Evolutionary conservation across 164 flowering plant genomes (phyloP), one percentile per base, ranked within the genome.

Genomic region (Magnolia officinalis): DNA sequence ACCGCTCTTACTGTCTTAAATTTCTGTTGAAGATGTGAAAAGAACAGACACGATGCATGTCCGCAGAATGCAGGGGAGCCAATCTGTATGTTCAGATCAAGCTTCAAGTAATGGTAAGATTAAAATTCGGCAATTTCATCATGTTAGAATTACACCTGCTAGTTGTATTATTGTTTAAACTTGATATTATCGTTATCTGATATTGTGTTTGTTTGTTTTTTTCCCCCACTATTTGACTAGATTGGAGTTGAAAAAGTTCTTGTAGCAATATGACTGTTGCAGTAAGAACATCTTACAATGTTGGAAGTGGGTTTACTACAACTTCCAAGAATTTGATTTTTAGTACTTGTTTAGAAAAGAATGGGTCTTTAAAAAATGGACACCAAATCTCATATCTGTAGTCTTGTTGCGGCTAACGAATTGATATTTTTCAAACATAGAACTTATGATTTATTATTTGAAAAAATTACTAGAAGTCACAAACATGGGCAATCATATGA

Each of bases 21-120:
- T 79, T 85, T 77, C 64, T 45, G 65, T 82, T 82, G 86, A 86
- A 84, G 91, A 86, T 84, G 82, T 78, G 78, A 82, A 83, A 58
- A 74, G 80, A 63, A 70, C 24, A 64, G 52, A 63, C 29, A 82
- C 82, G 79, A 90, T 85, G 80, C 84, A 79, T 80, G 78, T 49
- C 45, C 69, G 74, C 73, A 76, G 77, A 76, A 75, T 63, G 21
- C 84, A 75, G 72, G 77, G 82, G 80, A 85, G 78, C 71, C 84
- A 77, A 72, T 83, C 85, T n/a, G 78, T n/a, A 50, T 73, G 78
- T 78, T 74, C 81, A 67, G 76, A 50, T 77, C 89, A 77, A 83
- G 76, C 81, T 83, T 83, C 94, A 88, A 92, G 91, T 75, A 86
- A 72, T 65, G 55, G 23, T 51, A 71, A 21, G 16, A 21, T 73